phyloP scores from a whole-genome alignment of 2,329 filamentous ascomycete species.

The Neophaeococcomyces mojaviensis region DNA sequence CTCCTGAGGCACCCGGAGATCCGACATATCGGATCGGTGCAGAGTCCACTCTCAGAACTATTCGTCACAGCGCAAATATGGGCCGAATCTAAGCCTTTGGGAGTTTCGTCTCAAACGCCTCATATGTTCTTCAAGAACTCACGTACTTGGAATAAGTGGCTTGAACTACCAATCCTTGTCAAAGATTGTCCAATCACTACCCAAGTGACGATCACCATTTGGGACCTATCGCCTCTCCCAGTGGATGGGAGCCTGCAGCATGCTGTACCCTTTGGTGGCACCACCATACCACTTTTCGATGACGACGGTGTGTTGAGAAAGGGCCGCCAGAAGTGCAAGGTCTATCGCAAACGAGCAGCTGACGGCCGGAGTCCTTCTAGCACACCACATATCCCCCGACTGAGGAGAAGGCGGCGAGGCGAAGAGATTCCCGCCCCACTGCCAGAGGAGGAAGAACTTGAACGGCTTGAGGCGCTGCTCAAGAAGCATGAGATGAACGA shows the following conservation, averaged over 20 bases:
- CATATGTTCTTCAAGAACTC: conserved; percentile 80
- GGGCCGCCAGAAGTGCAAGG: conserved; percentile 80
- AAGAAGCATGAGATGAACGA: conserved; percentile 99
- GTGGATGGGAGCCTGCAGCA: conserved; percentile 63
- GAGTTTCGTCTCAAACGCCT: conserved; percentile 82
- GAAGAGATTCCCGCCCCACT: conserved; percentile 41
- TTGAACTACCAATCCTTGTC: conserved; percentile 77
- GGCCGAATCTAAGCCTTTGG: conserved; percentile 90
- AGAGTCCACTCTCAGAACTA: conserved; percentile 71
- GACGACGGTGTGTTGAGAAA: conserved; percentile 84
- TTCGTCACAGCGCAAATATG: conserved; percentile 91
- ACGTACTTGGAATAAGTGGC: conserved; percentile 87
- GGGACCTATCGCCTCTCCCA: conserved; percentile 82
- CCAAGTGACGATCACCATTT: conserved; percentile 84
- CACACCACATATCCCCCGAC: conserved; percentile 63
- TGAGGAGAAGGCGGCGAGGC: conserved; percentile 45
- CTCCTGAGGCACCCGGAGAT: conserved; percentile 72
- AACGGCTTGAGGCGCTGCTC: conserved; percentile 78
- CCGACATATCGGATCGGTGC: conserved; percentile 79
- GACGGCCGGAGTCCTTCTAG: conserved; percentile 75
- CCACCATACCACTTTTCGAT: conserved; percentile 87
- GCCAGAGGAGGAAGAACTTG: conserved; percentile 77
- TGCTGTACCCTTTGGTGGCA: conserved; percentile 86
- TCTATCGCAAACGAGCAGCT: conserved; percentile 74
- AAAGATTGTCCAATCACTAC: conserved; percentile 73